Evolutionary conservation across 306 rosid genomes (phyloP), one percentile per base, ranked within the genome.

Genomic region (Casuarina equisetifolia): DNA sequence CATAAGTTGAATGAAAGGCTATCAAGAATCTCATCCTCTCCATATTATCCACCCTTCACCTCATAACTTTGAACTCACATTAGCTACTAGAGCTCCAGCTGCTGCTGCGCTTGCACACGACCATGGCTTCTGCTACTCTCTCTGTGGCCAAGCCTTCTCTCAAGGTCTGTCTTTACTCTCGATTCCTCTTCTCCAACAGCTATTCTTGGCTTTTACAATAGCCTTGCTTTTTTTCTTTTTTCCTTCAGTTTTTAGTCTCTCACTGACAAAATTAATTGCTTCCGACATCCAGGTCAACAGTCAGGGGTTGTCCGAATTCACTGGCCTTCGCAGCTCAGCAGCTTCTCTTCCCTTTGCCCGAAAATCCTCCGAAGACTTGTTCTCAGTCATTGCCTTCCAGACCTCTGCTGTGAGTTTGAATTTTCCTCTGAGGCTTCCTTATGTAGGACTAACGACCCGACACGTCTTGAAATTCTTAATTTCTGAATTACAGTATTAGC

Each of bases 111-210:
- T 59, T 45, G 10, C 25, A 58, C 38, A 38, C 38, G 78, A 75
- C 32, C 88, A 95, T 95, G 98, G 97, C 98, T 80, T 88, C 98
- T 88, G 97, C 97, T 85, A 85, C 93, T 83, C 82, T 95, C 17
- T 92, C 97, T 19, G 96, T 89, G 84, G 96, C 97, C 89, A 94
- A 93, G 78, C 91, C 98, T 74, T 85, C 92, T 81, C 85, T 87
- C 69, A 93, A 95, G 98, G 98, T 95, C 73, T 84, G 57, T 50
- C 9, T 48, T 25, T 73, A 45, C 77, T 0, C 25, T 36, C 42
- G 38, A 2, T 55, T 38, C 9, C 5, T 16, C 38, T 9, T 25
- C 3, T 53, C 46, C 35, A 11, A 2, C 2, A 32, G 12, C 61
- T 0, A 51, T 44, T 36, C 8, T 25, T 3, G 15, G 3, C 42